Percentiles rank a stretch among this genome's conserved stretches.
These are phyloP conservation scores for Gossypium raimondii DNA, from an alignment of 345 rosid genomes.

Conservation along the genomic window DNA sequence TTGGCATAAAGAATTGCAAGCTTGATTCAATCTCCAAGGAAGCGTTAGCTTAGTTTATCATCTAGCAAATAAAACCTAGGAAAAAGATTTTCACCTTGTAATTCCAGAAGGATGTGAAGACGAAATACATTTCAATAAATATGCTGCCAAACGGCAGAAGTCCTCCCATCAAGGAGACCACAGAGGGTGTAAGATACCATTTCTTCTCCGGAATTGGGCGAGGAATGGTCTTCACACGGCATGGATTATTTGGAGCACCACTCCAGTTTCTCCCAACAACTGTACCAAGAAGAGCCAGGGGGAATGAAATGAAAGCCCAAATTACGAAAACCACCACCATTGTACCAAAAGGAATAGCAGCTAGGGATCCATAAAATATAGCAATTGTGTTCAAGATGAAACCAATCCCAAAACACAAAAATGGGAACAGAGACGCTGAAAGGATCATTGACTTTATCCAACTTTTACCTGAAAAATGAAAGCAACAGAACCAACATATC, in stretches of 20 bases:
- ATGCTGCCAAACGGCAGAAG: conserved; percentile 94
- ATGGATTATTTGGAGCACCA: conserved; percentile 95
- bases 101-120: conserved; percentile 96
- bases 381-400: conserved; percentile 82
- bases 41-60: neutral
- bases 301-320: conserved; percentile 97
- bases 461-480: conserved; percentile 56
- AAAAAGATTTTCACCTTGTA: conserved; percentile 62
- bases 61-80: conserved; percentile 7
- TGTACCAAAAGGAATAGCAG: conserved; percentile 96
- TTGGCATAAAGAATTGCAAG: neutral
- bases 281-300: conserved; percentile 92
- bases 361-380: conserved; percentile 89
- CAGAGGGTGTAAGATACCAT: conserved; percentile 91
- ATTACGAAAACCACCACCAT: conserved; percentile 90
- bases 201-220: conserved; percentile 99
- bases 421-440: conserved; percentile 88
- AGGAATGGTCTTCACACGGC: conserved; percentile 96
- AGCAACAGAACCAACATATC: neutral
- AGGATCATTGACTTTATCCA: conserved; percentile 97
- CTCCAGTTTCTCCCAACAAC: conserved; percentile 95
- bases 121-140: conserved; percentile 93
- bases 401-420: conserved; percentile 90
- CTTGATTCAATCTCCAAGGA: neutral
- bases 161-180: conserved; percentile 93